Percentiles rank a stretch among this genome's conserved stretches.
Evolutionary conservation across 305 asterid species (phyloP).

Genomic region (Stenogyne calaminthoides): DNA sequence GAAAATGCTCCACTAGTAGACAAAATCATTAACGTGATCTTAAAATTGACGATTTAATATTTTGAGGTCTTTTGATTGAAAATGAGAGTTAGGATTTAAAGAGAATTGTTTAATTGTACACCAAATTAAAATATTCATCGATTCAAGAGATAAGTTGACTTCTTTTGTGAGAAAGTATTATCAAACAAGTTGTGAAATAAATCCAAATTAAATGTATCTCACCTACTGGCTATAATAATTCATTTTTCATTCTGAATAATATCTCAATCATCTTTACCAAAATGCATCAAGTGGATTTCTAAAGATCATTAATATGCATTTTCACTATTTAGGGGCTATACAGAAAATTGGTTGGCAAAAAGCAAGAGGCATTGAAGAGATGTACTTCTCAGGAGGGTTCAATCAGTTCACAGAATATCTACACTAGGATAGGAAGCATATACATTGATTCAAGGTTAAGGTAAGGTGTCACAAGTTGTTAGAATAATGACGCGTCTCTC

Average conservation of each 20-base stretch:
- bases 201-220: not conserved
- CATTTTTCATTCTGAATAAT: not conserved
- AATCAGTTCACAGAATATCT: not conserved
- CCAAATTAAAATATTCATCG: too few relatives aligned
- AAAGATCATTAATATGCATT: not conserved
- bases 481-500: not conserved
- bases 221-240: not conserved
- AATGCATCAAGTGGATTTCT: not conserved
- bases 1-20: not conserved
- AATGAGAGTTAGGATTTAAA: not conserved
- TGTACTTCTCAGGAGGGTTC: not conserved
- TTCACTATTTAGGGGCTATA: not conserved
- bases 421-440: constrained; percentile 1
- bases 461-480: not conserved
- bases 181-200: too few relatives aligned
- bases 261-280: not conserved
- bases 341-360: not conserved
- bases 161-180: too few relatives aligned
- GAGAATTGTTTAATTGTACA: too few relatives aligned
- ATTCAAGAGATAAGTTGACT: too few relatives aligned
- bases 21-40: not conserved
- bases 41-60: not conserved
- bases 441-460: not conserved
- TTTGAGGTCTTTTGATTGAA: not conserved
- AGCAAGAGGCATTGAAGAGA: not conserved